phyloP scores from a whole-genome alignment of 805 yeast species.

The Ogataea minuta region DNA sequence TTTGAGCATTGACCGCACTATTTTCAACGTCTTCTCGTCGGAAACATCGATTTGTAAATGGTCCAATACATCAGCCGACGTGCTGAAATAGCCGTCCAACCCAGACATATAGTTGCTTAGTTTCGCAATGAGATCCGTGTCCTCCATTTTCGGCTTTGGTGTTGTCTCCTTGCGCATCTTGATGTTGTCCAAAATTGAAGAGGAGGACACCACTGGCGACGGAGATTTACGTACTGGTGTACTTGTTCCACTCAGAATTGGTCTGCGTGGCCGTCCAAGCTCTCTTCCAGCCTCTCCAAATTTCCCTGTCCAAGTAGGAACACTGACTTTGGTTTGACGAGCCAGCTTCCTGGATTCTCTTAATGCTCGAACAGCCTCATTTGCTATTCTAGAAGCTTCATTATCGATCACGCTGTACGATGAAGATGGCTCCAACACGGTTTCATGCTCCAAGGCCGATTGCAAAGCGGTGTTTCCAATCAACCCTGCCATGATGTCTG shows the following conservation, averaged over 20 bases:
- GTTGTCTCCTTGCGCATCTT: conserved; percentile 38
- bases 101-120: conserved; percentile 31
- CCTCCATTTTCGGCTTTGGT: conserved; percentile 8
- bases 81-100: conserved; percentile 31
- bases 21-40: conserved; percentile 53
- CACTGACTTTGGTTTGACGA: conserved; percentile 53
- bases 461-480: conserved; percentile 66
- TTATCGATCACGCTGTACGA: conserved; percentile 54
- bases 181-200: conserved; percentile 48
- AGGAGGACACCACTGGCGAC: conserved; percentile 37
- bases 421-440: conserved; percentile 50
- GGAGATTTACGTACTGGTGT: conserved; percentile 8
- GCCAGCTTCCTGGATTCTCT: conserved; percentile 59
- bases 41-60: conserved; percentile 34
- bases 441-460: conserved; percentile 75
- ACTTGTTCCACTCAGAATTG: not conserved
- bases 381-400: conserved; percentile 61
- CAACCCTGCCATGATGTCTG: conserved; percentile 69
- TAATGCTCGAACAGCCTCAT: conserved; percentile 61
- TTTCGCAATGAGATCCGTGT: conserved; percentile 20
- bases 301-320: conserved; percentile 96
- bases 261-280: not conserved
- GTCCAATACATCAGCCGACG: conserved; percentile 31
- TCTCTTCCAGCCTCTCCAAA: conserved; percentile 78
- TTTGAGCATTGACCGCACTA: conserved; percentile 65